phyloP scores from a whole-genome alignment of 768 basidiomycete genomes.

The Xanthoconium stramineum region DNA sequence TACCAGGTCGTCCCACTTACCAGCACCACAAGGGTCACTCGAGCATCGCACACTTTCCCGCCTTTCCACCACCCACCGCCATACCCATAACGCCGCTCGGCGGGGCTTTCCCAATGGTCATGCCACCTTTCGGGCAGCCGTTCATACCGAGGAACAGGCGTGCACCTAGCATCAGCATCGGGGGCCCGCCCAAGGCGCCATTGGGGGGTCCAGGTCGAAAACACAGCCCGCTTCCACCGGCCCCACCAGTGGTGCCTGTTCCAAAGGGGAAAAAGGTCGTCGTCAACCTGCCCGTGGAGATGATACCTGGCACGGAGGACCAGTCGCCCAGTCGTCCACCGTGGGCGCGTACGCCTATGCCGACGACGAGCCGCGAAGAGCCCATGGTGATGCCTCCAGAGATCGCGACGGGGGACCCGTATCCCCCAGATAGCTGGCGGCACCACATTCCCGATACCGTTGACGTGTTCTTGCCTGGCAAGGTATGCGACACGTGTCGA shows the following conservation, averaged over 20 bases:
- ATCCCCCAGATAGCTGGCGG: slow-evolving; percentile 66
- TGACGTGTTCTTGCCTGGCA: slow-evolving; percentile 81
- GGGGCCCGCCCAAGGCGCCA: slow-evolving; percentile 85
- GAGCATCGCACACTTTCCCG: slow-evolving; percentile 63
- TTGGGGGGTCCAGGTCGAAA: slow-evolving; percentile 79
- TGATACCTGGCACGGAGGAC: slow-evolving; percentile 35
- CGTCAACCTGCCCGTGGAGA: slow-evolving; percentile 76
- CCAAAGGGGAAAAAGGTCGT: slow-evolving; percentile 61
- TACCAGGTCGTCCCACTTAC: slow-evolving; percentile 49
- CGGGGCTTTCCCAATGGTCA: slow-evolving; percentile 54
- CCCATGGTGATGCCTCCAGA: slow-evolving; percentile 30
- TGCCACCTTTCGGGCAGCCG: slow-evolving; percentile 44
- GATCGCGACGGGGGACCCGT: slow-evolving; percentile 46
- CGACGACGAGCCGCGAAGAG: slow-evolving; percentile 33
- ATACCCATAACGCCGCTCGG: slow-evolving; percentile 61
- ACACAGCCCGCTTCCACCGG: slow-evolving; percentile 58
- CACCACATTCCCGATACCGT: slow-evolving; percentile 58
- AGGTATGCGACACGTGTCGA: slow-evolving; percentile 42
- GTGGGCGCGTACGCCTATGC: slow-evolving; percentile 64
- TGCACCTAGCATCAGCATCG: slow-evolving; percentile 64
- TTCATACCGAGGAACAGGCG: slow-evolving; percentile 63
- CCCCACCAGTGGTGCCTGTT: slow-evolving; percentile 30
- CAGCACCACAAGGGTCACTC: slow-evolving; percentile 52
- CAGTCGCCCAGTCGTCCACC: slow-evolving; percentile 41
- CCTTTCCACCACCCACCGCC: slow-evolving; percentile 52